phyloP scores from a whole-genome alignment of 2,329 filamentous ascomycete genomes.

The Purpureocillium takamizusanense region DNA sequence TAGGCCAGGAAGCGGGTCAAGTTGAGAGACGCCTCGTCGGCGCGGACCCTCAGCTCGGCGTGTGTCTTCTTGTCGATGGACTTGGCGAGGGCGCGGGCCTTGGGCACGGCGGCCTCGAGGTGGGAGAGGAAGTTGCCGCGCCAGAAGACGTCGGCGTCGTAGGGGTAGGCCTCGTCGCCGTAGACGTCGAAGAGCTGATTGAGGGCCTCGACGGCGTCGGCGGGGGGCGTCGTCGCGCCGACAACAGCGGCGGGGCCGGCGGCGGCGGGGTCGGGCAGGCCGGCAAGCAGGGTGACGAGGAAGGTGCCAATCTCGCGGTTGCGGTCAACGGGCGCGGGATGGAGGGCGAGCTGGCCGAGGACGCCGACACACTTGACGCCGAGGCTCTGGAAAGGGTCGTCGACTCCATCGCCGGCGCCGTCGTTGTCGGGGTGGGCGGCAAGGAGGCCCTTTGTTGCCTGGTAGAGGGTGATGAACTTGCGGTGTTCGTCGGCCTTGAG shows the following conservation, averaged over 20 bases:
- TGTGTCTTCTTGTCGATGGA: constrained; percentile 50
- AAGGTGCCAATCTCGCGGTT: constrained; percentile 59
- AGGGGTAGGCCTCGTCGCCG: constrained; percentile 47
- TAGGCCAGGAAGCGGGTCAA: constrained; percentile 53
- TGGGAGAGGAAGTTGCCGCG: constrained; percentile 49
- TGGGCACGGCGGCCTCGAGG: constrained; percentile 44
- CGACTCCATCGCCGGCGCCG: constrained; percentile 16
- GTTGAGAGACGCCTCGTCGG: constrained; percentile 54
- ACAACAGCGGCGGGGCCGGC: too few relatives aligned
- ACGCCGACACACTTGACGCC: constrained; percentile 60
- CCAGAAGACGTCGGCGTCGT: constrained; percentile 57
- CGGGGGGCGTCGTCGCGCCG: constrained; percentile 38
- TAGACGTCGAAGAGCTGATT: constrained; percentile 63
- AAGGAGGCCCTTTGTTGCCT: constrained; percentile 37
- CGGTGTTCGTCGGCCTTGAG: constrained; percentile 45
- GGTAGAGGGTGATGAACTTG: constrained; percentile 58
- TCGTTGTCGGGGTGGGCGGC: constrained; percentile 13
- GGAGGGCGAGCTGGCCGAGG: constrained; percentile 51
- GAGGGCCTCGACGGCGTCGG: constrained; percentile 53
- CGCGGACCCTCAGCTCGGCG: constrained; percentile 46
- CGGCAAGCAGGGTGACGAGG: constrained; percentile 44
- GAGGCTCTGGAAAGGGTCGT: constrained; percentile 52
- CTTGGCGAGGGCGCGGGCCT: constrained; percentile 48
- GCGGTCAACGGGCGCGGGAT: constrained; percentile 40
- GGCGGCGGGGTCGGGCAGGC: constrained; percentile 40